Evolutionary conservation across 108 stramenopile genomes (phyloP).

Genomic region (Nitzschia sp.): DNA sequence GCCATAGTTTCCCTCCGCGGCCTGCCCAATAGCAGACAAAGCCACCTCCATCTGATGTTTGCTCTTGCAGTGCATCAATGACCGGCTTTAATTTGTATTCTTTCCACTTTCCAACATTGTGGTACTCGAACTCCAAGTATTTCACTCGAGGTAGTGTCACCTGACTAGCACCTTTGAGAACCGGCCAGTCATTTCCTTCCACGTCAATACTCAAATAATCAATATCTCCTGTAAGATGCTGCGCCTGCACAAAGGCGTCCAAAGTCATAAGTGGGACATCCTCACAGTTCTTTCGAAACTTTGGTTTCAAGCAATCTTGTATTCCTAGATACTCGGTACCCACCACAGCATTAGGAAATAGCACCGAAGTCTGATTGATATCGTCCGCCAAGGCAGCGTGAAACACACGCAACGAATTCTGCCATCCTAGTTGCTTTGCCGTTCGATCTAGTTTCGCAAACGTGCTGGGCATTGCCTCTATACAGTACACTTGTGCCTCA

Average conservation of each 20-base stretch:
- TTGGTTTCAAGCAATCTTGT: not conserved
- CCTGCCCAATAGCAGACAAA: conserved; percentile 57
- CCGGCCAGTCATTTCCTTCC: conserved; percentile 50
- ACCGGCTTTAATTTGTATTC: conserved; percentile 16
- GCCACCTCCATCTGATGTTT: not conserved
- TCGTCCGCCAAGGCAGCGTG: conserved; percentile 46
- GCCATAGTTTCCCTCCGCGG: conserved; percentile 38
- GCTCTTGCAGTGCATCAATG: conserved; percentile 14
- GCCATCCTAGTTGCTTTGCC: conserved; percentile 9
- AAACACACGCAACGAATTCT: conserved; percentile 35
- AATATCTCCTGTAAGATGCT: not conserved
- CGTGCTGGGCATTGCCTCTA: conserved; percentile 68
- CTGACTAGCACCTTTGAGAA: conserved; percentile 27
- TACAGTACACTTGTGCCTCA: conserved; percentile 41
- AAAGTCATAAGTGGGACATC: no score
- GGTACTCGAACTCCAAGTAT: conserved; percentile 60
- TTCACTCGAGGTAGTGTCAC: conserved; percentile 20
- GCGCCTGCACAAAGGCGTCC: no score
- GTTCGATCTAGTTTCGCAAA: conserved; percentile 11
- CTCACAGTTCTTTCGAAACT: not conserved
- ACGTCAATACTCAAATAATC: conserved; percentile 47
- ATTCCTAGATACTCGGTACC: conserved; percentile 4
- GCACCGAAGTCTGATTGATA: conserved; percentile 23
- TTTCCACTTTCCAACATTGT: conserved; percentile 26
- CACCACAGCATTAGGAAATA: conserved; percentile 26